Percentiles rank a stretch among this genome's conserved stretches.
Evolutionary conservation across 768 basidiomycete genomes (phyloP).

Genomic region (Rhodotorula toruloides): DNA sequence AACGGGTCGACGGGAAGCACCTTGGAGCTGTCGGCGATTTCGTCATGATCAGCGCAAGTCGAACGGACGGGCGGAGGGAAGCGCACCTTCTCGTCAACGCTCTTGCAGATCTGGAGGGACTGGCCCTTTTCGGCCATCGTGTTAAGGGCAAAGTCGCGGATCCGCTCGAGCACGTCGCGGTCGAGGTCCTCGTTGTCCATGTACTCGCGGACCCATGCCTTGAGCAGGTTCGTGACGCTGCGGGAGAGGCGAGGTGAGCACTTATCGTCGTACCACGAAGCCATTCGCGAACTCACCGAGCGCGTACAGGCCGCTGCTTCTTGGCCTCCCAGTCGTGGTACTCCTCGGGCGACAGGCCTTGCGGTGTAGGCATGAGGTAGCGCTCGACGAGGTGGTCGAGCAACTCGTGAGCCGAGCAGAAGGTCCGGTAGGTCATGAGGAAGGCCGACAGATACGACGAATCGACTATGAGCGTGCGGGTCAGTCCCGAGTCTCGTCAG

Average conservation of each 20-base stretch:
- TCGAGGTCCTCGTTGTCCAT: conserved; percentile 71
- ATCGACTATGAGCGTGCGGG: conserved; percentile 56
- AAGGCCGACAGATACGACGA: conserved; percentile 71
- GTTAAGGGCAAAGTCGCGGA: conserved; percentile 63
- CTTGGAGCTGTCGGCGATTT: conserved; percentile 17
- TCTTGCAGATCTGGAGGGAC: conserved; percentile 38
- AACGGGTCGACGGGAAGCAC: conserved; percentile 24
- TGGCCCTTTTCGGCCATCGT: conserved; percentile 37
- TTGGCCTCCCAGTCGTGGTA: conserved; percentile 70
- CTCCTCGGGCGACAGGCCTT: conserved; percentile 54
- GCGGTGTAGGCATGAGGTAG: conserved; percentile 71
- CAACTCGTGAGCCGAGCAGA: conserved; percentile 74
- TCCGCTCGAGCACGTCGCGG: conserved; percentile 67
- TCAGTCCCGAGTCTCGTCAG: conserved; percentile 13
- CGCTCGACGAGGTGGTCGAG: conserved; percentile 74
- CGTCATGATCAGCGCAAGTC: neutral
- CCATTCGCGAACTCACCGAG: conserved; percentile 58
- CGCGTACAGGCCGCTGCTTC: conserved; percentile 80
- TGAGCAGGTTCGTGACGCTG: conserved; percentile 85
- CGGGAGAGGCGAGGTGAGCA: neutral
- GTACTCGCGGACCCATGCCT: conserved; percentile 77
- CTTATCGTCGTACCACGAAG: neutral
- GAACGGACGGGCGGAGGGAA: too few relatives aligned
- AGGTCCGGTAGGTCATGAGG: conserved; percentile 92
- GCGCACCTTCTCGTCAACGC: conserved; percentile 40